Evolutionary conservation across 1,284 basidiomycete genomes (phyloP).

Genomic region (Trametes polyzona): DNA sequence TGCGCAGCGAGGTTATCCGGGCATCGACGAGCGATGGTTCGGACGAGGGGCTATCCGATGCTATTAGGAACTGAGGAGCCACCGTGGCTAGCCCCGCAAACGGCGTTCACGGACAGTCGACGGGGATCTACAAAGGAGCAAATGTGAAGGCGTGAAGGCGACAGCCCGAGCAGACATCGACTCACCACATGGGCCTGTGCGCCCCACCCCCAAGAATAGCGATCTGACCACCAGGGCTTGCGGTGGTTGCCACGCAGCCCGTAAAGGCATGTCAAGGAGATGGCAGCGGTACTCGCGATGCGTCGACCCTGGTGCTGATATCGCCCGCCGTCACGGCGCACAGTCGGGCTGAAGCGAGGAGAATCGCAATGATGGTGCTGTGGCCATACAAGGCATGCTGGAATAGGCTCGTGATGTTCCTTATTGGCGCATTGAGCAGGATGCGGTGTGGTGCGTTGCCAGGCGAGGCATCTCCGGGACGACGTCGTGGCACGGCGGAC

Average conservation of each 20-base stretch:
- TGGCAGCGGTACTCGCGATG: background rate
- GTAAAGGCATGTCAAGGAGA: background rate
- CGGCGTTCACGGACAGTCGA: conserved; percentile 1
- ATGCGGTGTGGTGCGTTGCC: background rate
- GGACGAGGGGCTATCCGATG: background rate
- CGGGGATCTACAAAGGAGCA: background rate
- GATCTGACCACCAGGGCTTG: background rate
- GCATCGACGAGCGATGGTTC: conserved; percentile 2
- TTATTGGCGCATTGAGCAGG: background rate
- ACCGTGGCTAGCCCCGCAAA: background rate
- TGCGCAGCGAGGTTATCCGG: conserved; percentile 5
- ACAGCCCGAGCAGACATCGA: background rate
- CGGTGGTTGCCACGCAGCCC: background rate
- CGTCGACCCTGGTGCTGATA: background rate
- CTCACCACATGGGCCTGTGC: background rate
- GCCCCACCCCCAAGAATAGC: background rate
- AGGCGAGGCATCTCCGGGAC: too few species aligned
- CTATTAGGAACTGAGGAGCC: background rate
- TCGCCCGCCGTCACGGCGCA: too few species aligned
- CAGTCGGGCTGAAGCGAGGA: background rate
- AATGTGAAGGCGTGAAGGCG: background rate
- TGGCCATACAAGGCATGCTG: background rate
- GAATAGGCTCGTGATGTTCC: background rate
- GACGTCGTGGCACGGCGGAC: background rate
- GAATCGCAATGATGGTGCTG: background rate